Percentiles rank a stretch among this genome's conserved stretches.
Conservation (phyloP, 2,329 filamentous ascomycete genomes). For the Sclerotinia sclerotiorum region DNA sequence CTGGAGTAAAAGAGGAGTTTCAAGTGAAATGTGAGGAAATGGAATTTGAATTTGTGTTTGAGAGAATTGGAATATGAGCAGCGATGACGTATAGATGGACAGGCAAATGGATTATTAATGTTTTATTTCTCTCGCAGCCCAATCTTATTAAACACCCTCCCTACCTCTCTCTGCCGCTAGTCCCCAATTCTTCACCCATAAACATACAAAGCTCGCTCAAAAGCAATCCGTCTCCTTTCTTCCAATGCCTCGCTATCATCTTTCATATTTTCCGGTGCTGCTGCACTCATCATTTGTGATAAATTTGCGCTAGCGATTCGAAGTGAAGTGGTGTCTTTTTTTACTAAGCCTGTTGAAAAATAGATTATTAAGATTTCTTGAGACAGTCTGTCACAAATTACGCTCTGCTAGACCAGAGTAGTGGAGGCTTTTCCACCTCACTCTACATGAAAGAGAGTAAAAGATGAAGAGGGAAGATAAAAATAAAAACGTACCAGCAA, state of each 20-base stretch:
- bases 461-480: no score
- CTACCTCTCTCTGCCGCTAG: no score
- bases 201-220: background rate
- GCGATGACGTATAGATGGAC: no score
- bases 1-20: slow-evolving; percentile 23
- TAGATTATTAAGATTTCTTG: no score
- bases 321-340: background rate
- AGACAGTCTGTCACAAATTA: no score
- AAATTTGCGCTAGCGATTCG: background rate
- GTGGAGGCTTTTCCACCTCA: no score
- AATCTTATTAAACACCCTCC: background rate
- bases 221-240: background rate
- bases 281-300: background rate
- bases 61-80: slow-evolving; percentile 18
- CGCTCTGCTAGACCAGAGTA: background rate
- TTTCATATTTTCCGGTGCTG: background rate
- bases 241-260: background rate
- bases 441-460: no score
- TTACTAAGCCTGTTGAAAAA: background rate
- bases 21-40: slow-evolving; percentile 22
- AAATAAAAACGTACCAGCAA: background rate
- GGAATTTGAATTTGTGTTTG: slow-evolving; percentile 22
- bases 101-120: background rate
- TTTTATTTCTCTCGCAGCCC: background rate
- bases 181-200: background rate